A percentile compares a stretch with the other conserved stretches of the same genome.
phyloP scores from a whole-genome alignment of 352 stramenopile genomes.

The Globisporangium orthogonon region DNA sequence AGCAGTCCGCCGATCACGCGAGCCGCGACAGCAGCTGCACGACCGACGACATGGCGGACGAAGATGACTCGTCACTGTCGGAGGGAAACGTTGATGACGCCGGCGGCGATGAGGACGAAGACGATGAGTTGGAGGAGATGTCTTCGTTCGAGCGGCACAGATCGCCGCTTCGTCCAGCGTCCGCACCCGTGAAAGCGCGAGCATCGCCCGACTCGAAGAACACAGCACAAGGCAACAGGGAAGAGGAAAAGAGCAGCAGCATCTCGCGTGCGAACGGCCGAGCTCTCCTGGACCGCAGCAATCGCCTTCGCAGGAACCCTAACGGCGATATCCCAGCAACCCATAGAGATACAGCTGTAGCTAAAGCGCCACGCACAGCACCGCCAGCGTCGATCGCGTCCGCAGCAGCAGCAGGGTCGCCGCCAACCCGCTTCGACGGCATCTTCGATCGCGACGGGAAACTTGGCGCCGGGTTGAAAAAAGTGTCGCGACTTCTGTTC shows the following conservation, averaged over 20 bases:
- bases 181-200: slow-evolving; percentile 11
- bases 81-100: not conserved
- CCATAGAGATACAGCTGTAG: not conserved
- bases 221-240: not conserved
- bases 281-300: not conserved
- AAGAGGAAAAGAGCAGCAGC: not conserved
- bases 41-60: slow-evolving; percentile 13
- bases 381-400: slow-evolving; percentile 12
- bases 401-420: not conserved
- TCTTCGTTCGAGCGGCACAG: not conserved
- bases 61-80: not conserved
- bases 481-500: slow-evolving; percentile 54
- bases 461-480: slow-evolving; percentile 28
- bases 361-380: slow-evolving; percentile 22
- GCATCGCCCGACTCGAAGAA: not conserved
- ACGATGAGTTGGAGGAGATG: slow-evolving; percentile 1
- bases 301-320: not conserved
- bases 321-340: not conserved
- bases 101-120: not conserved
- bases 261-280: not conserved
- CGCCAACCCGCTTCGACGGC: slow-evolving; percentile 13
- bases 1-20: not conserved
- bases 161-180: slow-evolving; percentile 12
- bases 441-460: slow-evolving; percentile 28
- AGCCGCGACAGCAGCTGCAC: slow-evolving; percentile 12